Percentiles rank a stretch among this genome's conserved stretches.
phyloP scores from a whole-genome alignment of 257 asterid genomes.

The Striga asiatica region DNA sequence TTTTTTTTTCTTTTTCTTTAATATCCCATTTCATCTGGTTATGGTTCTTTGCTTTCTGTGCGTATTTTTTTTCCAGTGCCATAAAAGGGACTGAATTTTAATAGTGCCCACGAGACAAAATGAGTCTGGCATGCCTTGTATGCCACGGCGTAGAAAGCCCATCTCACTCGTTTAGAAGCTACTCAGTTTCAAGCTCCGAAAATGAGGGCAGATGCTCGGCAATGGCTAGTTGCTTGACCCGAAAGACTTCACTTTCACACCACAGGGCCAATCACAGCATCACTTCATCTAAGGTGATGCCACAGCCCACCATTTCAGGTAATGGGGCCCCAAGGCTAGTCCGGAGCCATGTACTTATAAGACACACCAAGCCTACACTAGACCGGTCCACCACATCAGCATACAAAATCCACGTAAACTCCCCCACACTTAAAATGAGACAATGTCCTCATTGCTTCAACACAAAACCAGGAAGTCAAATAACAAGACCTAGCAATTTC shows the following conservation, averaged over 20 bases:
- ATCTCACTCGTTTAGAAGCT: slow-evolving; percentile 76
- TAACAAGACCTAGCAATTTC: no score
- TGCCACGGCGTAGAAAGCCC: slow-evolving; percentile 90
- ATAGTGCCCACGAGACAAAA: slow-evolving; percentile 18
- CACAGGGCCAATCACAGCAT: slow-evolving; percentile 32
- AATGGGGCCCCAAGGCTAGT: slow-evolving; percentile 62
- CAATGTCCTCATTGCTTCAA: no score
- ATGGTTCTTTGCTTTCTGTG: no score
- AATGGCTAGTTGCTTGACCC: slow-evolving; percentile 49
- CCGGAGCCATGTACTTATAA: slow-evolving; percentile 78
- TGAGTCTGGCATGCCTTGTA: slow-evolving; percentile 91
- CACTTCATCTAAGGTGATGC: slow-evolving; percentile 69
- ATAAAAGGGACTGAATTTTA: slow-evolving; percentile 13
- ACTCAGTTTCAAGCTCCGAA: slow-evolving; percentile 80
- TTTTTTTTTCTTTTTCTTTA: background rate
- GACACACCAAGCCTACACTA: no score
- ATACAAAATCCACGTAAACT: no score
- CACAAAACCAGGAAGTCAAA: no score
- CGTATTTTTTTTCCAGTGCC: no score
- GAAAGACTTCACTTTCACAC: slow-evolving; percentile 36
- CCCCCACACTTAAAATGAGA: no score
- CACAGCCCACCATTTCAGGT: slow-evolving; percentile 47
- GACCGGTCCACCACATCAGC: no score
- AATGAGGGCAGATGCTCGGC: slow-evolving; percentile 75
- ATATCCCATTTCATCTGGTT: no score